A percentile compares a stretch with the other conserved stretches of the same genome.
Conservation (phyloP, 768 basidiomycete species). For the Lentinus tigrinus region DNA sequence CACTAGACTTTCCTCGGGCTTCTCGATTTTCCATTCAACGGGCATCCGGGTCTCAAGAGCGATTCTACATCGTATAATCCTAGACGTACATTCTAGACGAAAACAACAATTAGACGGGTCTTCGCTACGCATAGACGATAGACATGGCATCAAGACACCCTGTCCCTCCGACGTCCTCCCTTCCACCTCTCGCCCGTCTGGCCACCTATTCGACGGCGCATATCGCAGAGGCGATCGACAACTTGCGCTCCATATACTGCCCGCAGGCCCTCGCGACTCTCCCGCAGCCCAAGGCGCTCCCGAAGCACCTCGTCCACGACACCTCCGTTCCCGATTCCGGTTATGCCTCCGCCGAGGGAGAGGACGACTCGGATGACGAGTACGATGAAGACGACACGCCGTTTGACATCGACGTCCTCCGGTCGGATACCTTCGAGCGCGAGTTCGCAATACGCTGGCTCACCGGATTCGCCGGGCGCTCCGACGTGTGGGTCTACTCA, state of each 20-base stretch:
- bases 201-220: conserved; percentile 33
- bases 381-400: conserved; percentile 26
- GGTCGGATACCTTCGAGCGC: conserved; percentile 66
- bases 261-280: conserved; percentile 31
- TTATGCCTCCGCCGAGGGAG: conserved; percentile 73
- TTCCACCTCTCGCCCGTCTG: conserved; percentile 57
- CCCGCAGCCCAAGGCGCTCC: conserved; percentile 18
- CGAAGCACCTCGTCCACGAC: conserved; percentile 36
- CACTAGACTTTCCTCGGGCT: conserved; percentile 1
- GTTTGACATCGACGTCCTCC: conserved; percentile 44
- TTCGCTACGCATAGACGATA: neutral
- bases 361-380: conserved; percentile 40
- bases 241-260: conserved; percentile 54
- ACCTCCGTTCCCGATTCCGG: conserved; percentile 66
- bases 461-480: conserved; percentile 63
- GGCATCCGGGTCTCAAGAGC: neutral
- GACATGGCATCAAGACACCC: conserved; percentile 11
- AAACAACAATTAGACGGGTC: conserved; percentile 18
- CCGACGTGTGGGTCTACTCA: conserved; percentile 47
- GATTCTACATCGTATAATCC: neutral
- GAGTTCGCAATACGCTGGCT: conserved; percentile 72
- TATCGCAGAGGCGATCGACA: conserved; percentile 41
- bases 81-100: neutral
- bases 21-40: conserved; percentile 4
- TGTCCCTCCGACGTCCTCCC: conserved; percentile 46